Conservation (phyloP, 192 early-diverging fungal species). For the Coemansia sp. region DNA sequence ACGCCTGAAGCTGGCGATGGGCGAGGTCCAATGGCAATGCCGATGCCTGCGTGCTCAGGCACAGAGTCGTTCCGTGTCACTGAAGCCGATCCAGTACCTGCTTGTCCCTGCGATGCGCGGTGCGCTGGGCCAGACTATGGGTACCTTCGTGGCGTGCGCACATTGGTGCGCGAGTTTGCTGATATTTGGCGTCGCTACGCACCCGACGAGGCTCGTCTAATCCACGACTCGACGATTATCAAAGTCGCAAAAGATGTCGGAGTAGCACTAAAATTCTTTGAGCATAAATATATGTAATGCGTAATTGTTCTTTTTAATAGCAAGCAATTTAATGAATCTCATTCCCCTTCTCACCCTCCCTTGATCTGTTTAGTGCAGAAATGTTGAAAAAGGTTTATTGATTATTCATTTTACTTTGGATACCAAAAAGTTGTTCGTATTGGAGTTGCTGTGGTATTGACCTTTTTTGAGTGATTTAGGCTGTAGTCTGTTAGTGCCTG, state of each 20-base stretch:
- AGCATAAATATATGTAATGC: conserved; percentile 20
- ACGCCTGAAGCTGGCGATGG: background rate
- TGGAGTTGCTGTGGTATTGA: too few relatives aligned
- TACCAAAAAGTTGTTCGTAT: too few relatives aligned
- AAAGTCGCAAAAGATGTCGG: conserved; percentile 37
- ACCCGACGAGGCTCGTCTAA: conserved; percentile 31
- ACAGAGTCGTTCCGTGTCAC: conserved; percentile 25
- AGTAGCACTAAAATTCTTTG: conserved; percentile 34
- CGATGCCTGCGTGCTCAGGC: background rate
- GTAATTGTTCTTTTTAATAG: background rate
- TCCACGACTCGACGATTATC: conserved; percentile 31
- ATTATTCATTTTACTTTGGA: too few relatives aligned
- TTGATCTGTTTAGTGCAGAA: too few relatives aligned
- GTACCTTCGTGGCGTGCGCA: conserved; percentile 54
- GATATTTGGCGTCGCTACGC: conserved; percentile 57
- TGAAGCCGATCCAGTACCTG: conserved; percentile 24
- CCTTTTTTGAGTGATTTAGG: too few relatives aligned
- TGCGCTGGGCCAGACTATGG: conserved; percentile 56
- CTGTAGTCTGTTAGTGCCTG: too few relatives aligned
- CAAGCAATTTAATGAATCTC: background rate
- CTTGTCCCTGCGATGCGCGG: conserved; percentile 32
- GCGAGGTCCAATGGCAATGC: background rate
- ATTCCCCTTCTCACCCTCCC: too few relatives aligned
- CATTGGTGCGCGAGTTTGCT: conserved; percentile 52
- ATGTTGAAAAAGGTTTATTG: too few relatives aligned